Base-by-base conservation (phyloP, 2,329 filamentous ascomycete species). In the Arthrinium phaeospermum region DNA sequence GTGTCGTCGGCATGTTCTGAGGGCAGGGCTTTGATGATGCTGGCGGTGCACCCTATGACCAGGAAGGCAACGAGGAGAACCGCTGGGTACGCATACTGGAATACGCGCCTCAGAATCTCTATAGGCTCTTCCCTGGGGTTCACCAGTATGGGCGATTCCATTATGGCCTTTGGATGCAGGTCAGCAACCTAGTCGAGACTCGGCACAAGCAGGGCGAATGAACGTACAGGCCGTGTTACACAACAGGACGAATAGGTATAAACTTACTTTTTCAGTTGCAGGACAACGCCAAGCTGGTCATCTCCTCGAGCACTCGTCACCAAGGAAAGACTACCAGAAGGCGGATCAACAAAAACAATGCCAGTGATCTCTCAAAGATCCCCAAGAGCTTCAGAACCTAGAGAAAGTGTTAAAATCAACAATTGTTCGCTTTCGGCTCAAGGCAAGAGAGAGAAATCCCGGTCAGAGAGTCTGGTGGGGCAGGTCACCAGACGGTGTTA, bases 41-140 rank as follows among this genome's bases (percentile, higher is more conserved):
- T 89, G 79, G 89, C 86, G 74, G 86, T 83, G 46, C 85, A 86
- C 64, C 87, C 86, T 71, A 86, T 81, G 51, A 84, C 75, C 73
- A 90, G 82, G 77, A 91, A 89, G 27, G 86, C 81, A 47, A 86
- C 70, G 19, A 90, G 84, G 64, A 91, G 84, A n/a, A 88, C 76
- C 71, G 85, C 81, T 19, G 88, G 84, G 76, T 89, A 90, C 69
- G 86, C 78, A 72, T 88, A 85, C 79, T 90, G 85, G 12, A 86
- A 84, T 57, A 82, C 77, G 71, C 82, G 81, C 75, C 88, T 83
- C 64, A 88, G 80, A 71, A 79, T 78, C 79, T 88, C 85, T 76
- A 82, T 81, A 76, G 78, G 77, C 71, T 78, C 77, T 71, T 77
- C 77, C 73, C 74, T 70, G 74, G 76, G 76, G 74, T 72, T 77